Percentiles rank a stretch among this genome's conserved stretches.
phyloP scores from a whole-genome alignment of 768 basidiomycete genomes.

The Lactarius pseudohatsudake region DNA sequence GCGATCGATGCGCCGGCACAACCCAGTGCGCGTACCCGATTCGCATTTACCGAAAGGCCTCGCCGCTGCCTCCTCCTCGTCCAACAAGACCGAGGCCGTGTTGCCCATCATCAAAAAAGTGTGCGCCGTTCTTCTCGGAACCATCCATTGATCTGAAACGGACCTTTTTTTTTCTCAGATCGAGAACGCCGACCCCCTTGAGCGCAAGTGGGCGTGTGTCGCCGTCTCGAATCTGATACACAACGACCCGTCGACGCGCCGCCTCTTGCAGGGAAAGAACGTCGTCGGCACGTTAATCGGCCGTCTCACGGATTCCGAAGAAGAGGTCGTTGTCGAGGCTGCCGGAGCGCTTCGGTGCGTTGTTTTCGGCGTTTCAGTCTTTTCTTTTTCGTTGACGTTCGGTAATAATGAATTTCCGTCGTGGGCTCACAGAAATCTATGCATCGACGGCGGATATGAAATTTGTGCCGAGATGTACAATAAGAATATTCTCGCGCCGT shows the following conservation, averaged over 20 bases:
- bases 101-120: conserved; percentile 93
- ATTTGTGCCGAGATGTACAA: conserved; percentile 98
- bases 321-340: conserved; percentile 90
- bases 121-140: conserved; percentile 17
- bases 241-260: conserved; percentile 89
- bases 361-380: not conserved
- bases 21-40: conserved; percentile 92
- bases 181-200: conserved; percentile 69
- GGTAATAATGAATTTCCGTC: not conserved
- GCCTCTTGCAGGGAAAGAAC: conserved; percentile 88
- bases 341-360: conserved; percentile 81
- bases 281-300: conserved; percentile 84
- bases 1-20: conserved; percentile 79
- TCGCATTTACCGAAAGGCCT: conserved; percentile 85
- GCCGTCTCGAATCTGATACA: conserved; percentile 95
- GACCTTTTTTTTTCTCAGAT: conserved; percentile 46
- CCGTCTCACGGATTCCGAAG: conserved; percentile 84
- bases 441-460: conserved; percentile 93
- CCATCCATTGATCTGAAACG: not conserved
- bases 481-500: conserved; percentile 82
- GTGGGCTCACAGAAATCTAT: conserved; percentile 66
- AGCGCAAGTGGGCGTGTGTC: conserved; percentile 95
- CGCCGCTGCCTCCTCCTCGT: conserved; percentile 67
- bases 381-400: not conserved
- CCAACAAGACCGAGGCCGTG: conserved; percentile 74